Conservation (phyloP, 495 filamentous ascomycete genomes). For the Penicillium pulvis region DNA sequence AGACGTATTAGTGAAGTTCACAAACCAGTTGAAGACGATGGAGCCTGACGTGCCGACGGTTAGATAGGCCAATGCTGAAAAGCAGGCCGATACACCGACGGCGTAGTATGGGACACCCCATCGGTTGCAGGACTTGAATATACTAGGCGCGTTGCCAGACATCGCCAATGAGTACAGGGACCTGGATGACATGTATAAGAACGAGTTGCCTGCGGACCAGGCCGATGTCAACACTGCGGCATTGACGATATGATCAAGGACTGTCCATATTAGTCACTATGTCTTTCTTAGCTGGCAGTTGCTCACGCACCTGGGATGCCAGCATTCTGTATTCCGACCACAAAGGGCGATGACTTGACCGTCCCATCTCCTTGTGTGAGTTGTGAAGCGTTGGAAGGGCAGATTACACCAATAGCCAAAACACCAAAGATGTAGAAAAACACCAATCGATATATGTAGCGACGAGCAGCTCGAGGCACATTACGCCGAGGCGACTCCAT, state of each 20-base stretch:
- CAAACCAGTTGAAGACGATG: conserved; percentile 57
- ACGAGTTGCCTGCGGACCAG: conserved; percentile 74
- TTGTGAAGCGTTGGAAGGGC: conserved; percentile 49
- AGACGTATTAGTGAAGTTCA: conserved; percentile 61
- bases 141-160: conserved; percentile 48
- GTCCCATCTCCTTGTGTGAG: conserved; percentile 55
- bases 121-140: conserved; percentile 52
- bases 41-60: conserved; percentile 35
- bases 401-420: conserved; percentile 59
- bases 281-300: no score
- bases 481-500: conserved; percentile 74
- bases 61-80: conserved; percentile 41
- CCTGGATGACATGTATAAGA: conserved; percentile 81
- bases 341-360: conserved; percentile 59
- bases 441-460: conserved; percentile 83
- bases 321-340: conserved; percentile 61
- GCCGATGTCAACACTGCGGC: conserved; percentile 72
- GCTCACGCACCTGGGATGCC: conserved; percentile 49
- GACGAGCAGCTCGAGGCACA: conserved; percentile 74
- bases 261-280: conserved; percentile 9
- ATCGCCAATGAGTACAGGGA: conserved; percentile 59
- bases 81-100: conserved; percentile 37
- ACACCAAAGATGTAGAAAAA: conserved; percentile 74
- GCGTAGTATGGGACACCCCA: conserved; percentile 51
- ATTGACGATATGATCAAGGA: conserved; percentile 75